Evolutionary conservation across 2,329 filamentous ascomycete species (phyloP).

Genomic region (Ilyonectria destructans): DNA sequence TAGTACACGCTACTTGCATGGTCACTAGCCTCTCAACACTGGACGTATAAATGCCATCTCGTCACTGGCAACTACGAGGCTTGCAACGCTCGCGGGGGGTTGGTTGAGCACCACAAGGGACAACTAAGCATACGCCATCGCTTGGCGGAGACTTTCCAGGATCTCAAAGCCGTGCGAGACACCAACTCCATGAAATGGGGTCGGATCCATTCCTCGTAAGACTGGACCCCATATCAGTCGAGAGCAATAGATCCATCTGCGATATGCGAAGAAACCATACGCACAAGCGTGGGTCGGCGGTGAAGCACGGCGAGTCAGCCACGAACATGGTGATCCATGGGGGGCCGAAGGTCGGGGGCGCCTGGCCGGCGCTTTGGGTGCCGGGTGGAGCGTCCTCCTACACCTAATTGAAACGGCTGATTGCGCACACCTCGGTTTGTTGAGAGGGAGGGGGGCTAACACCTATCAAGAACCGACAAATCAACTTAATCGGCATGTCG

Average conservation of each 20-base stretch:
- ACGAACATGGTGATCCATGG: slow-evolving; percentile 36
- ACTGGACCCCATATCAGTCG: slow-evolving; percentile 31
- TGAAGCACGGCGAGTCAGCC: slow-evolving; percentile 37
- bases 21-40: slow-evolving; percentile 5
- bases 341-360: slow-evolving; percentile 34
- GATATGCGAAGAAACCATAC: slow-evolving; percentile 32
- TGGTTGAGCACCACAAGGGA: slow-evolving; percentile 2
- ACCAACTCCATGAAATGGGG: slow-evolving; percentile 17
- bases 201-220: slow-evolving; percentile 33
- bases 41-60: slow-evolving; percentile 6
- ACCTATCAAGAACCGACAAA: slow-evolving; percentile 28
- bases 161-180: slow-evolving; percentile 6
- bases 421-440: slow-evolving; percentile 34
- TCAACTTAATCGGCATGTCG: slow-evolving; percentile 28
- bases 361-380: slow-evolving; percentile 33
- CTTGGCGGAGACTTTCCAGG: slow-evolving; percentile 14
- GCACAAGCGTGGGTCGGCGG: slow-evolving; percentile 37
- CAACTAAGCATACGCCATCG: slow-evolving; percentile 9
- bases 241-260: slow-evolving; percentile 25
- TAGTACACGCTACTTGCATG: slow-evolving; percentile 16
- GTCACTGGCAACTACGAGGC: slow-evolving; percentile 8
- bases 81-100: slow-evolving; percentile 19
- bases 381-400: slow-evolving; percentile 38
- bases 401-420: slow-evolving; percentile 41
- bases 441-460: slow-evolving; percentile 26